These are phyloP conservation scores for Phaeosphaeriaceae sp. DNA, from an alignment of 2,329 filamentous ascomycete species.

Conservation along the genomic window DNA sequence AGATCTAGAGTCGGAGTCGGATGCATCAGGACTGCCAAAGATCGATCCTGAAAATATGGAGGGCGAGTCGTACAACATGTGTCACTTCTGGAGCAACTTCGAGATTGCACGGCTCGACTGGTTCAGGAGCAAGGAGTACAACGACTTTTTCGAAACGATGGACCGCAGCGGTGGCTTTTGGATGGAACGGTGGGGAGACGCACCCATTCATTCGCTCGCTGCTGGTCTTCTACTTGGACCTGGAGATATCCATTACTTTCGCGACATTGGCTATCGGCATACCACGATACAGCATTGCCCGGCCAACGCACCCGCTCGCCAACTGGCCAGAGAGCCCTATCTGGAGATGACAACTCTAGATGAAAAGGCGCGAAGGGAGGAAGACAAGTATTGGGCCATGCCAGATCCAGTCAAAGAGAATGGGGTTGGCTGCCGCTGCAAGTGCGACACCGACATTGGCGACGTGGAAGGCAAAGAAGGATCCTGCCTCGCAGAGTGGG, in stretches of 20 bases:
- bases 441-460: slow-evolving; percentile 95
- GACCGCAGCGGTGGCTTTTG: slow-evolving; percentile 97
- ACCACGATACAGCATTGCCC: slow-evolving; percentile 99
- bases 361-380: slow-evolving; percentile 83
- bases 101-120: slow-evolving; percentile 94
- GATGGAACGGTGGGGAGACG: slow-evolving; percentile 99
- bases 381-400: slow-evolving; percentile 95
- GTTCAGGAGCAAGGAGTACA: slow-evolving; percentile 96
- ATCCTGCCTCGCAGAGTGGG: slow-evolving; percentile 94
- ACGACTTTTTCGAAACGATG: slow-evolving; percentile 99
- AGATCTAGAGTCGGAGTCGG: slow-evolving; percentile 77
- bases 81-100: slow-evolving; percentile 99
- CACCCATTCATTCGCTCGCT: slow-evolving; percentile 95
- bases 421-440: slow-evolving; percentile 93
- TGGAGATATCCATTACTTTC: slow-evolving; percentile 95
- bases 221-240: slow-evolving; percentile 85
- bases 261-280: slow-evolving; percentile 96
- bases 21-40: slow-evolving; percentile 72
- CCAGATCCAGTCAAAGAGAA: slow-evolving; percentile 91
- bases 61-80: slow-evolving; percentile 99
- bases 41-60: slow-evolving; percentile 95
- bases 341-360: slow-evolving; percentile 82
- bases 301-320: slow-evolving; percentile 88
- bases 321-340: slow-evolving; percentile 80
- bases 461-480: slow-evolving; percentile 98